Evolutionary conservation across 805 yeast genomes (phyloP).

Genomic region (Saccharomycopsis sp.): DNA sequence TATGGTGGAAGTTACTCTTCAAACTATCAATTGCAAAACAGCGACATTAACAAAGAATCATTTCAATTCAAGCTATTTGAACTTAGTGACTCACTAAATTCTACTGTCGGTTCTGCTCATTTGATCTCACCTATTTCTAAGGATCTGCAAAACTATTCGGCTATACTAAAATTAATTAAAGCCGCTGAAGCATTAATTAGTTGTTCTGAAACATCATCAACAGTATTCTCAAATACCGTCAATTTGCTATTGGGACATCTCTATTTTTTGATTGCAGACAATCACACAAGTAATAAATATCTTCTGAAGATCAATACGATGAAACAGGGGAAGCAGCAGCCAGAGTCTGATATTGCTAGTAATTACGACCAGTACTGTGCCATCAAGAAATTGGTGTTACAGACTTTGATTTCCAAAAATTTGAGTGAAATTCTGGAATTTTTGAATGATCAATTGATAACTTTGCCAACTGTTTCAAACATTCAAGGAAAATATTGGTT

Average conservation of each 20-base stretch:
- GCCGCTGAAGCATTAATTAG: not conserved
- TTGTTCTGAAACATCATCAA: not conserved
- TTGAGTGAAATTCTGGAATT: not conserved
- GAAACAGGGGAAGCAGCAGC: not conserved
- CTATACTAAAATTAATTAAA: too few relatives aligned
- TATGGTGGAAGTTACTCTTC: not conserved
- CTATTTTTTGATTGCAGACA: constrained; percentile 7
- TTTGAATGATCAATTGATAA: constrained; percentile 1
- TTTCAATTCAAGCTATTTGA: not conserved
- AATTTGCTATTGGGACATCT: constrained; percentile 9
- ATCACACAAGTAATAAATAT: not conserved
- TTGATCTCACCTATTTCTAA: not conserved
- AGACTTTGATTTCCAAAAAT: not conserved
- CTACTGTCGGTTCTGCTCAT: not conserved
- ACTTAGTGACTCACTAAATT: not conserved
- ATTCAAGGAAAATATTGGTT: constrained; percentile 17
- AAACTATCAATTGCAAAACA: not conserved
- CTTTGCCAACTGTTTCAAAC: constrained; percentile 14
- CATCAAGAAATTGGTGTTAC: constrained; percentile 7
- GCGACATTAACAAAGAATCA: too few relatives aligned
- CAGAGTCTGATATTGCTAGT: not conserved
- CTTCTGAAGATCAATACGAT: constrained; percentile 2
- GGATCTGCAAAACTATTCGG: not conserved
- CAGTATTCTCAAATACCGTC: not conserved
- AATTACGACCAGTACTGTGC: constrained; percentile 9